phyloP scores from a whole-genome alignment of 2,329 filamentous ascomycete species.

The Dothiorella sarmentorum region DNA sequence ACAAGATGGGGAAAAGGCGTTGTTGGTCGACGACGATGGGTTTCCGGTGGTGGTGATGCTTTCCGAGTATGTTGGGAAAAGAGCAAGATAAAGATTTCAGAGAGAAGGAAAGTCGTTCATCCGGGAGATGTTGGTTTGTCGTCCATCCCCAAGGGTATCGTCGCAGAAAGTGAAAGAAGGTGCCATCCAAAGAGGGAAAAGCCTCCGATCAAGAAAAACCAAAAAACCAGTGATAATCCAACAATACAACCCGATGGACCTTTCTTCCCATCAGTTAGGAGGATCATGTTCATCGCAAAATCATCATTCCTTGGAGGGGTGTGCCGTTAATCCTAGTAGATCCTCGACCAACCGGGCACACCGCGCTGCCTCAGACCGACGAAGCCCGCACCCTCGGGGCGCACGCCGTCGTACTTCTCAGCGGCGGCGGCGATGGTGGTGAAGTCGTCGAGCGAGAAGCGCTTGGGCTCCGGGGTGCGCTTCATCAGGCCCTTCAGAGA shows the following conservation, averaged over 20 bases:
- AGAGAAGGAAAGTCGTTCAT: background rate
- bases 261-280: background rate
- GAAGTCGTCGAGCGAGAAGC: slow-evolving; percentile 8
- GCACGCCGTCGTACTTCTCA: slow-evolving; percentile 5
- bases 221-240: background rate
- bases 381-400: slow-evolving; percentile 3
- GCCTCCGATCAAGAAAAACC: no score
- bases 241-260: background rate
- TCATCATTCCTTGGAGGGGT: no score
- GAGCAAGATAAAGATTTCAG: background rate
- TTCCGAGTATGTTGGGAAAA: background rate
- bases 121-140: background rate
- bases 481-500: background rate
- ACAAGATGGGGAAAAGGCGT: no score
- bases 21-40: no score
- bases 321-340: background rate
- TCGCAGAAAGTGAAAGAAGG: background rate
- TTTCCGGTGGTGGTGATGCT: background rate
- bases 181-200: background rate
- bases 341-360: background rate
- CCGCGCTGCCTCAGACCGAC: slow-evolving; percentile 3
- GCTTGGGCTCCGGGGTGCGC: background rate
- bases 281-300: background rate
- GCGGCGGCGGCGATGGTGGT: slow-evolving; percentile 11
- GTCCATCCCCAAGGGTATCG: background rate